Evolutionary conservation across 768 basidiomycete species (phyloP).

Genomic region (Lentinula lateritia): DNA sequence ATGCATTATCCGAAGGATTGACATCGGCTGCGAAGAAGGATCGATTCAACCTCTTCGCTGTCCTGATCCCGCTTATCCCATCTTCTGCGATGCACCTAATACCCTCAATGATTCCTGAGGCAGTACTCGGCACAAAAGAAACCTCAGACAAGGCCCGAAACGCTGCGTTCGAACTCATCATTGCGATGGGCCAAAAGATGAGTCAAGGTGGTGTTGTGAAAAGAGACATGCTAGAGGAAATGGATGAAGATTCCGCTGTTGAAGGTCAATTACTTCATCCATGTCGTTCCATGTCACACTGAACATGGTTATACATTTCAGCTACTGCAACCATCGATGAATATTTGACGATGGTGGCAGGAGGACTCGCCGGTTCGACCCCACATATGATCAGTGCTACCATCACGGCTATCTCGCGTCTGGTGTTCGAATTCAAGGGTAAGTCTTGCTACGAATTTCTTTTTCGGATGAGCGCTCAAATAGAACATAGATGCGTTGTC

Average conservation of each 20-base stretch:
- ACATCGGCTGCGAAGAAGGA: slow-evolving; percentile 91
- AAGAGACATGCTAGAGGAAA: slow-evolving; percentile 70
- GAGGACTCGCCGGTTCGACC: slow-evolving; percentile 86
- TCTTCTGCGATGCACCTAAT: slow-evolving; percentile 75
- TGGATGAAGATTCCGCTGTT: slow-evolving; percentile 63
- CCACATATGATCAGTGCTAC: slow-evolving; percentile 99
- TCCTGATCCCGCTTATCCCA: slow-evolving; percentile 65
- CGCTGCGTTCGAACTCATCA: slow-evolving; percentile 85
- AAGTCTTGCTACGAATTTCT: slow-evolving; percentile 10
- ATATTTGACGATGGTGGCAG: slow-evolving; percentile 95
- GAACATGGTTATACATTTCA: slow-evolving; percentile 10
- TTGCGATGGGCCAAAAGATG: slow-evolving; percentile 94
- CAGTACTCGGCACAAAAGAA: slow-evolving; percentile 93
- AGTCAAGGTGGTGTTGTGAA: slow-evolving; percentile 77
- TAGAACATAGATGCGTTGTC: slow-evolving; percentile 56
- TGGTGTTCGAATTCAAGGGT: slow-evolving; percentile 97
- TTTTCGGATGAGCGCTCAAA: not conserved
- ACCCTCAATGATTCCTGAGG: slow-evolving; percentile 87
- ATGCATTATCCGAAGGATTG: slow-evolving; percentile 59
- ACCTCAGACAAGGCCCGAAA: slow-evolving; percentile 88
- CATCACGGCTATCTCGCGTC: slow-evolving; percentile 87
- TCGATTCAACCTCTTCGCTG: slow-evolving; percentile 69
- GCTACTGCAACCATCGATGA: slow-evolving; percentile 80
- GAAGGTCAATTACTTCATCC: slow-evolving; percentile 36
- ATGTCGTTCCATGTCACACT: slow-evolving; percentile 4